Percentiles rank a stretch among this genome's conserved stretches.
Evolutionary conservation across 23 red algal genomes (phyloP).

Genomic region (Cyanidiococcus yangmingshanensis): DNA sequence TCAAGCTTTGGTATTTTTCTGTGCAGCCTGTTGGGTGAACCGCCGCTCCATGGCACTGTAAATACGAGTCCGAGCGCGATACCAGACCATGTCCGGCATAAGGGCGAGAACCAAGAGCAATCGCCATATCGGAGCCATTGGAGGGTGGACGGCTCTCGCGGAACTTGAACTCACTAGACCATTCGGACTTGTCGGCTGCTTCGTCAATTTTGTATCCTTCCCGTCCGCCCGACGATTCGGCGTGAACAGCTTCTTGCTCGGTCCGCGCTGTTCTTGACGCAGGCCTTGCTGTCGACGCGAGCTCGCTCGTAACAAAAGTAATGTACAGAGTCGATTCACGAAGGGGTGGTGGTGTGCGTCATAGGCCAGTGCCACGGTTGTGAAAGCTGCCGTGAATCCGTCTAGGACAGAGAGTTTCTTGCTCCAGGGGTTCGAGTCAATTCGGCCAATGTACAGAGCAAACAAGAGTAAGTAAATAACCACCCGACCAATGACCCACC

Average conservation of each 20-base stretch:
- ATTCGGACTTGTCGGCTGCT: background rate
- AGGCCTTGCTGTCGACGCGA: background rate
- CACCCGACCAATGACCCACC: conserved; percentile 5
- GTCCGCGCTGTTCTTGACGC: background rate
- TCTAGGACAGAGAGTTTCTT: conserved; percentile 4
- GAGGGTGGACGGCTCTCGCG: background rate
- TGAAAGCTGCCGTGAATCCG: conserved; percentile 6
- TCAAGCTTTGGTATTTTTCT: background rate
- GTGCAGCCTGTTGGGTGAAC: background rate
- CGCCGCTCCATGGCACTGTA: conserved; percentile 15
- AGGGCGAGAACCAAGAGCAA: background rate
- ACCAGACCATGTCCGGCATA: conserved; percentile 16
- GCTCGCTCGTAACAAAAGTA: background rate
- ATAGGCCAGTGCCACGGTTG: conserved; percentile 6
- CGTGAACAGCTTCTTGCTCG: background rate
- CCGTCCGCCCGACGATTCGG: background rate
- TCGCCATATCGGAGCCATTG: conserved; percentile 5
- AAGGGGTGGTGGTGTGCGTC: conserved; percentile 13
- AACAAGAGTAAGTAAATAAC: conserved; percentile 15
- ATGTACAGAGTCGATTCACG: conserved; percentile 17
- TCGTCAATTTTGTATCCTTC: background rate
- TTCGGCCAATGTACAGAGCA: conserved; percentile 2
- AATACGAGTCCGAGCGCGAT: background rate
- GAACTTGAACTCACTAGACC: background rate
- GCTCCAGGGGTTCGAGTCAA: conserved; percentile 7